Conservation (phyloP, 1,284 basidiomycete species). For the Afroboletus lepidellus region DNA sequence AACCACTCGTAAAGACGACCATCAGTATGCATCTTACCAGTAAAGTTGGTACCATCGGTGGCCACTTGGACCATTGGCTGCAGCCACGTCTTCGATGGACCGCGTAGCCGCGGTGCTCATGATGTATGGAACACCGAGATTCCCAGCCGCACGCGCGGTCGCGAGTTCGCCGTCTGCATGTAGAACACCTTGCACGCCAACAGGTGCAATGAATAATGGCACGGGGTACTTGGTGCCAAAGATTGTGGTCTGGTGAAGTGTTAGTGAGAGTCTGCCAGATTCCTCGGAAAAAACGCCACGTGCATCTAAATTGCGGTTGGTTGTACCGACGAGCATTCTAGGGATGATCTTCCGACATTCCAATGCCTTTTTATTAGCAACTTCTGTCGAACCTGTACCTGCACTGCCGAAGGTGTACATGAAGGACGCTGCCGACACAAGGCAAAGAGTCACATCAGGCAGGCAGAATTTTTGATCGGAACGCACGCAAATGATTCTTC, state of each 20-base stretch:
- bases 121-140: conserved; percentile 52
- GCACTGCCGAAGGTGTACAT: conserved; percentile 51
- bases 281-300: background rate
- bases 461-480: too few relatives aligned
- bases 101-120: conserved; percentile 57
- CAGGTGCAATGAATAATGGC: conserved; percentile 53
- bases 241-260: conserved; percentile 38
- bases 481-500: conserved; percentile 44
- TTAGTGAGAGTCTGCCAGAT: background rate
- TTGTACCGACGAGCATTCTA: conserved; percentile 56
- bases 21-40: conserved; percentile 35
- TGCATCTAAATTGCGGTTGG: conserved; percentile 50
- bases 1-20: background rate
- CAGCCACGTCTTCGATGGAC: conserved; percentile 56
- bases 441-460: background rate
- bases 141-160: conserved; percentile 49
- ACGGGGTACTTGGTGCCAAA: conserved; percentile 50
- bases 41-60: conserved; percentile 66
- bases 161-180: conserved; percentile 57
- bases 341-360: conserved; percentile 53
- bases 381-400: conserved; percentile 43
- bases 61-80: conserved; percentile 42
- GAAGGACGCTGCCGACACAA: conserved; percentile 40
- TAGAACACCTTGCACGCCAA: conserved; percentile 59
- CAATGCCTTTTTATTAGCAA: conserved; percentile 42